Evolutionary conservation across 2,329 filamentous ascomycete genomes (phyloP), one percentile per base, ranked within the genome.

Genomic region (Neopestalotiopsis clavispora): DNA sequence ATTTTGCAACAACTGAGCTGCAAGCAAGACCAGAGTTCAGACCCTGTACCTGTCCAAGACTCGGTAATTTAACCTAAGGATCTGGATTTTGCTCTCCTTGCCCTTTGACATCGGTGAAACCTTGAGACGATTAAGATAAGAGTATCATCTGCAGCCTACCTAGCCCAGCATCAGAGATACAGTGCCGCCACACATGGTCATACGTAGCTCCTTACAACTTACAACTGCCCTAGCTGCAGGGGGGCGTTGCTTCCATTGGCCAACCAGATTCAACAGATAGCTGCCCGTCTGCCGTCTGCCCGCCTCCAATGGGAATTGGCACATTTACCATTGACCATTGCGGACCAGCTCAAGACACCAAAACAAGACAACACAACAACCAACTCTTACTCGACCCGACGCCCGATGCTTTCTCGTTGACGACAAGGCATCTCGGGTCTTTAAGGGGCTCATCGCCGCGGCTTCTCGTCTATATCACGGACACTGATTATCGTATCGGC

Each of bases 341-440:
- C 45, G 10, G 45, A 20, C 45, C 45, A 52, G 45, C 45, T 52
- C 45, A 52, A 38, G 45, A 52, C 45, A 52, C 45, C 17, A 52
- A 17, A 52, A 17, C 45, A 52, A 49, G n/a, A 52, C 57, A 59
- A 59, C 23, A 34, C 7, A 38, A 20, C 32, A 6, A 62, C 17
- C 23, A 61, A 61, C 13, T 12, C 28, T 13, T 38, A n/a, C 30
- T 17, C 12, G 20, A 38, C 59, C 59, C 59, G 59, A 62, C 59
- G 30, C 59, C 59, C 59, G 59, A 62, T 34, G 30, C 12, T 62
- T 62, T 62, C 59, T 62, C 59, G 59, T 62, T 17, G 32, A 20
- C 32, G 59, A 40, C 59, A 62, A 62, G 59, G 32, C 59, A 30
- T 20, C n/a, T 62, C 59, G 59, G 59, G 59, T 34, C 30, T 61